Conservation (phyloP, 495 filamentous ascomycete species). For the Aspergillus haitiensis region DNA sequence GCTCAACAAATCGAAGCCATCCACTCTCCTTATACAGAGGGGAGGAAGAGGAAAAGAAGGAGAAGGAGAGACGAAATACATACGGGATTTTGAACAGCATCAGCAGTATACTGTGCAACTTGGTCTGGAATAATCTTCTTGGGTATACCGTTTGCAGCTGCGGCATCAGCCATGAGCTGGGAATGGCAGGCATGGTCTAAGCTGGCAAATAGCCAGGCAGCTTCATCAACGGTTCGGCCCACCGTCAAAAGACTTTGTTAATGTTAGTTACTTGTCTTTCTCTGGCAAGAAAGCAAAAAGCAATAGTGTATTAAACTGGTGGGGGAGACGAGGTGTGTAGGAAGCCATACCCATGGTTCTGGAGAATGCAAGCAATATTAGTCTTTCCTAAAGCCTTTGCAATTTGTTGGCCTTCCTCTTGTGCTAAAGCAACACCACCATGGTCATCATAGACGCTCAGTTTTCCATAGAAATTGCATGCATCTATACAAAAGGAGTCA, state of each 20-base stretch:
- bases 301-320: not conserved
- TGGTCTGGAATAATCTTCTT: conserved; percentile 52
- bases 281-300: not conserved
- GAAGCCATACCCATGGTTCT: conserved; percentile 59
- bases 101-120: conserved; percentile 42
- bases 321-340: too few species aligned
- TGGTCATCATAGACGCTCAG: conserved; percentile 55
- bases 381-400: conserved; percentile 58
- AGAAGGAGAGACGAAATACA: conserved; percentile 13
- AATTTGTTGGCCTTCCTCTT: conserved; percentile 61
- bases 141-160: conserved; percentile 55
- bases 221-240: conserved; percentile 63
- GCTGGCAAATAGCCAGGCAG: conserved; percentile 66
- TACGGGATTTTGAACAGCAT: conserved; percentile 43
- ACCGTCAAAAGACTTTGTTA: conserved; percentile 56
- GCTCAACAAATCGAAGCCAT: conserved; percentile 13
- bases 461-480: conserved; percentile 56
- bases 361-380: conserved; percentile 63
- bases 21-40: not conserved
- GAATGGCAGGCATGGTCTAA: conserved; percentile 66
- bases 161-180: conserved; percentile 65
- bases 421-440: conserved; percentile 58
- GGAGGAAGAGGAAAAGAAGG: not conserved
- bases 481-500: conserved; percentile 41
- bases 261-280: conserved; percentile 4